These are phyloP conservation scores for Rutstroemia sp. DNA, from an alignment of 2,329 filamentous ascomycete genomes.

Conservation along the genomic window DNA sequence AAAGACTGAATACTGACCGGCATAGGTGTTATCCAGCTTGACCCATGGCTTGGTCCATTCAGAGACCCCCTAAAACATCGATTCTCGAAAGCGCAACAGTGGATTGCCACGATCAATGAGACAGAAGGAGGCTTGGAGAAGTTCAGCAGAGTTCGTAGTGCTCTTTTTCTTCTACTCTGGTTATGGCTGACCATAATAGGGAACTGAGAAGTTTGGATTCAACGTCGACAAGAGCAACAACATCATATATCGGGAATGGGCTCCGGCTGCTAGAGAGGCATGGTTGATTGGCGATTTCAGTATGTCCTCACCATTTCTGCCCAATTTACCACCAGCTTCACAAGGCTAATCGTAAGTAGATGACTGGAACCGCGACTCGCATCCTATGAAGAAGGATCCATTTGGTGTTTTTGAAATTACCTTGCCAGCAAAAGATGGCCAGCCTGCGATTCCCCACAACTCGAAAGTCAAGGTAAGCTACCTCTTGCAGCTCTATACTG, in stretches of 20 bases:
- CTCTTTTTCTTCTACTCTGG: not conserved
- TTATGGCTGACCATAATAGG: conserved; percentile 42
- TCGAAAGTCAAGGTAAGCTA: conserved; percentile 81
- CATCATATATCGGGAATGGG: conserved; percentile 93
- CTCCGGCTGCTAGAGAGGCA: conserved; percentile 78
- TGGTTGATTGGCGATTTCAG: conserved; percentile 93
- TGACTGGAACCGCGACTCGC: conserved; percentile 75
- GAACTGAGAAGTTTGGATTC: conserved; percentile 80
- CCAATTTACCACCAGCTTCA: conserved; percentile 7
- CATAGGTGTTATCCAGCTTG: conserved; percentile 75
- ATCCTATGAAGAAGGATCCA: conserved; percentile 78
- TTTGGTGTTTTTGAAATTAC: conserved; percentile 85
- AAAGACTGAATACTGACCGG: conserved; percentile 14
- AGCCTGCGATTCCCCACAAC: conserved; percentile 79
- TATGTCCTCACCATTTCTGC: conserved; percentile 33
- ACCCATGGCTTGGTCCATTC: conserved; percentile 87
- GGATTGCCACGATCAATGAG: conserved; percentile 78
- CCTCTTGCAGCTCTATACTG: not conserved
- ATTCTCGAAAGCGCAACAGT: conserved; percentile 72
- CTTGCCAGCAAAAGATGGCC: conserved; percentile 65
- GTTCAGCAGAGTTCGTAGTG: conserved; percentile 65
- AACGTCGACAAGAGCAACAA: conserved; percentile 75
- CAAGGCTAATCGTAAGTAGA: conserved; percentile 43
- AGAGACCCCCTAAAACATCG: conserved; percentile 67
- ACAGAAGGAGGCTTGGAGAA: conserved; percentile 85